Conservation (phyloP, 225 moss, liverwort and hornwort species). For the Pseudisothecium myosuroides region DNA sequence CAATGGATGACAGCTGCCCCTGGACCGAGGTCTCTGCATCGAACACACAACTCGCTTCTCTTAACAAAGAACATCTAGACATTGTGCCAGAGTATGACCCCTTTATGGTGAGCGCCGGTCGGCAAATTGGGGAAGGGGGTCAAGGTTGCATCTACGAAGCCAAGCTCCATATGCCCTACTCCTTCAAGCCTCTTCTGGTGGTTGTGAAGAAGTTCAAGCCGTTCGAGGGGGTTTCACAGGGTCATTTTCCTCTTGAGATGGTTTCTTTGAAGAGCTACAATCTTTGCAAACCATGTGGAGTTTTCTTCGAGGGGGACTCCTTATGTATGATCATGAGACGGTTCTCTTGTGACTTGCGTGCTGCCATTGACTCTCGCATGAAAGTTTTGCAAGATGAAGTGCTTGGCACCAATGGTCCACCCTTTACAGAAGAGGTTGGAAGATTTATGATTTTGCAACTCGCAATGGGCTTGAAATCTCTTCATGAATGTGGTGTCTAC, state of each 20-base stretch:
- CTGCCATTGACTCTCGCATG: background rate
- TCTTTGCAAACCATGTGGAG: background rate
- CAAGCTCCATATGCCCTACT: background rate
- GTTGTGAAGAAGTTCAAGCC: background rate
- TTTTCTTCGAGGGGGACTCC: background rate
- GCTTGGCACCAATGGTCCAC: background rate
- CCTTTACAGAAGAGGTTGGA: accelerated
- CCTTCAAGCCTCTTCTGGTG: background rate
- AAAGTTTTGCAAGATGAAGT: background rate
- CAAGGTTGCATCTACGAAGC: background rate
- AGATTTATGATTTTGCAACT: background rate
- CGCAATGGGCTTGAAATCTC: background rate
- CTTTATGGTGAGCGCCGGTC: background rate
- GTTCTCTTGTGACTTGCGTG: background rate
- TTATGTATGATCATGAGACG: background rate
- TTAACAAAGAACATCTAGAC: background rate
- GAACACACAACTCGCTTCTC: background rate
- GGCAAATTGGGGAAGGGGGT: background rate
- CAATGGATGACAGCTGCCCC: background rate
- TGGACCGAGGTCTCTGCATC: background rate
- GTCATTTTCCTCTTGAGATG: background rate
- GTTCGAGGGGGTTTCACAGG: background rate
- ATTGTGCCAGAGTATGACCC: accelerated
- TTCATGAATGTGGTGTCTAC: background rate
- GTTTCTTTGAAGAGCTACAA: background rate